Evolutionary conservation across 1,139 yeast genomes (phyloP).

Genomic region (Kodamaea fungicola): DNA sequence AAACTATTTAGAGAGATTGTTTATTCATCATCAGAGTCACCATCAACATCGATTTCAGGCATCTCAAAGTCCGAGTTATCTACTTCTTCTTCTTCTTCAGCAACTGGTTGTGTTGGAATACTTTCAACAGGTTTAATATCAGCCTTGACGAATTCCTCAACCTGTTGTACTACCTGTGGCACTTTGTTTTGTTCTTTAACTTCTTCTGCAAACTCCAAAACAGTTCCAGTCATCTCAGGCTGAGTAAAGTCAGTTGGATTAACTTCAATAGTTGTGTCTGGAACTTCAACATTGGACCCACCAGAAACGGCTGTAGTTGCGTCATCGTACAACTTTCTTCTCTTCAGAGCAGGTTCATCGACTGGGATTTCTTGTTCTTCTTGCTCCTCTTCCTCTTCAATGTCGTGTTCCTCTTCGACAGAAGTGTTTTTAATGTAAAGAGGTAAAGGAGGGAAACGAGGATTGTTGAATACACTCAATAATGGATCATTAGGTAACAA

Average conservation of each 20-base stretch:
- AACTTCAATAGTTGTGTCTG: background rate
- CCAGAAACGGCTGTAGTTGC: slow-evolving; percentile 2
- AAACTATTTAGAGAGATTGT: background rate
- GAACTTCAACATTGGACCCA: background rate
- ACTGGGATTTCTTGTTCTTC: slow-evolving; percentile 7
- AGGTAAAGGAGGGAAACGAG: slow-evolving; percentile 70
- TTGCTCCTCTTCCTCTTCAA: slow-evolving; percentile 18
- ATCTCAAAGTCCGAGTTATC: slow-evolving; percentile 54
- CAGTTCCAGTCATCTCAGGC: slow-evolving; percentile 5
- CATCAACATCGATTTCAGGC: slow-evolving; percentile 50
- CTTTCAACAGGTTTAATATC: background rate
- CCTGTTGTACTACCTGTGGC: background rate
- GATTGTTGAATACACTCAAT: slow-evolving; percentile 61
- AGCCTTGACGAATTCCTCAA: background rate
- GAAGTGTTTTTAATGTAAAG: slow-evolving; percentile 25
- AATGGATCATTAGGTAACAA: slow-evolving; percentile 42
- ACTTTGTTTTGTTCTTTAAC: background rate
- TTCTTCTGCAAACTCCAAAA: slow-evolving; percentile 9
- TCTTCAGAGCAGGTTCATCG: slow-evolving; percentile 7
- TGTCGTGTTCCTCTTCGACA: slow-evolving; percentile 16
- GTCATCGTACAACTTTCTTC: slow-evolving; percentile 4
- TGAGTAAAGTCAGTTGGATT: slow-evolving; percentile 6
- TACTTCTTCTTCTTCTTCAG: slow-evolving; percentile 24
- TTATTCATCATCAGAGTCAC: slow-evolving; percentile 23
- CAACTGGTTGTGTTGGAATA: slow-evolving; percentile 6